Evolutionary conservation across 2,329 filamentous ascomycete genomes (phyloP).

Genomic region (Cladorrhinum sp.): DNA sequence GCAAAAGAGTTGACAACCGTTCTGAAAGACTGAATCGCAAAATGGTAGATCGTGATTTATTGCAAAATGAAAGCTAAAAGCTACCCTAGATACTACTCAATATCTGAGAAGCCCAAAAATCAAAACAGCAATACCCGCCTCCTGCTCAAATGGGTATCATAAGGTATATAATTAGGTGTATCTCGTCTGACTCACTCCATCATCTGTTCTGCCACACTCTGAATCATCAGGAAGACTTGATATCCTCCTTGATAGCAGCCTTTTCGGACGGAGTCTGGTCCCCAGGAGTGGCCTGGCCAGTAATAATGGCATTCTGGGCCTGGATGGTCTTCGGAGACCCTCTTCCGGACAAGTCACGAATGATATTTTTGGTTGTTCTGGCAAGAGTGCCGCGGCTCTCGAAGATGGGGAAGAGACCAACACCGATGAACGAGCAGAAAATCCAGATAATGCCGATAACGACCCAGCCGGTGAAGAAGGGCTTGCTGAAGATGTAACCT

Average conservation of each 20-base stretch:
- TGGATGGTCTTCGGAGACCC: constrained; percentile 32
- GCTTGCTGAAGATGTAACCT: constrained; percentile 76
- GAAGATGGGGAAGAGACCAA: constrained; percentile 78
- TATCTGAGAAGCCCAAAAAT: background rate
- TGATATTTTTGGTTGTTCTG: constrained; percentile 60
- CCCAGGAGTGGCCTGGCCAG: constrained; percentile 22
- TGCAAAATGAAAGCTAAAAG: background rate
- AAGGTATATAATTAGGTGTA: background rate
- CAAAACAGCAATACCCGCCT: background rate
- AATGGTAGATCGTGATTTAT: background rate
- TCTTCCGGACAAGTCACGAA: constrained; percentile 54
- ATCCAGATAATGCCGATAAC: constrained; percentile 76
- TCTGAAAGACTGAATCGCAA: background rate
- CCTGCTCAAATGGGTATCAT: background rate
- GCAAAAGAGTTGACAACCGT: too few relatives aligned
- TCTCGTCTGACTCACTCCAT: background rate
- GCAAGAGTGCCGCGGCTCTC: constrained; percentile 69
- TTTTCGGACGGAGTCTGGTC: constrained; percentile 29
- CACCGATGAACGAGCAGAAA: constrained; percentile 67
- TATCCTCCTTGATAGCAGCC: constrained; percentile 21
- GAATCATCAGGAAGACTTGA: constrained; percentile 3
- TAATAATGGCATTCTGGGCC: constrained; percentile 26
- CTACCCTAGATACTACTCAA: background rate
- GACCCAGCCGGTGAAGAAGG: constrained; percentile 81
- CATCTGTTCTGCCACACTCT: background rate